Conservation (phyloP, 2,329 filamentous ascomycete genomes). For the Pseudogymnoascus sp. region DNA sequence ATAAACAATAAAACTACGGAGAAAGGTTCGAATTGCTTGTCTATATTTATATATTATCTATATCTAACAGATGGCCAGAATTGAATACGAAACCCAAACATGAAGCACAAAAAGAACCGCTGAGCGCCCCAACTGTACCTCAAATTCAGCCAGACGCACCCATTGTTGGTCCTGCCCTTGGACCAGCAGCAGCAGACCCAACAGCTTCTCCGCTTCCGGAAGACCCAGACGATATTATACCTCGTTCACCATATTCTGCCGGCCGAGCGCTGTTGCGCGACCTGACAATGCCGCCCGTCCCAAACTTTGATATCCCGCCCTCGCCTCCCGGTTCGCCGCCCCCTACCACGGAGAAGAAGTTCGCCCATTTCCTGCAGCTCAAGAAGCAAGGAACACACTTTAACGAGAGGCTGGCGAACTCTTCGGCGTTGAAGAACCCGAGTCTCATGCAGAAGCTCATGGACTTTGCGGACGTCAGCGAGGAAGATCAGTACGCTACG, state of each 20-base stretch:
- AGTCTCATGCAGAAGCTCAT: constrained; percentile 65
- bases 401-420: constrained; percentile 64
- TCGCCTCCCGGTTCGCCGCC: constrained; percentile 60
- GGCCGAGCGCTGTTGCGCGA: constrained; percentile 59
- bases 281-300: constrained; percentile 64
- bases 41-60: not conserved
- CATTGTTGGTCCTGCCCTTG: constrained; percentile 24
- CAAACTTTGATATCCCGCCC: constrained; percentile 67
- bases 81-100: constrained; percentile 11
- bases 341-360: constrained; percentile 53
- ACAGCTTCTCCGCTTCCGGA: constrained; percentile 20
- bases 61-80: not conserved
- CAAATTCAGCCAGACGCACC: constrained; percentile 18
- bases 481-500: constrained; percentile 57
- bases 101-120: not conserved
- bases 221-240: constrained; percentile 20
- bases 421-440: constrained; percentile 63
- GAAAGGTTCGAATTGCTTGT: not conserved
- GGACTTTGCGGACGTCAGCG: constrained; percentile 54
- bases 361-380: constrained; percentile 67
- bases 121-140: not conserved
- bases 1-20: not conserved
- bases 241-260: constrained; percentile 58
- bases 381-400: constrained; percentile 73
- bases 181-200: constrained; percentile 21